Base-by-base conservation (phyloP, 345 rosid genomes). In the Kandelia obovata region DNA sequence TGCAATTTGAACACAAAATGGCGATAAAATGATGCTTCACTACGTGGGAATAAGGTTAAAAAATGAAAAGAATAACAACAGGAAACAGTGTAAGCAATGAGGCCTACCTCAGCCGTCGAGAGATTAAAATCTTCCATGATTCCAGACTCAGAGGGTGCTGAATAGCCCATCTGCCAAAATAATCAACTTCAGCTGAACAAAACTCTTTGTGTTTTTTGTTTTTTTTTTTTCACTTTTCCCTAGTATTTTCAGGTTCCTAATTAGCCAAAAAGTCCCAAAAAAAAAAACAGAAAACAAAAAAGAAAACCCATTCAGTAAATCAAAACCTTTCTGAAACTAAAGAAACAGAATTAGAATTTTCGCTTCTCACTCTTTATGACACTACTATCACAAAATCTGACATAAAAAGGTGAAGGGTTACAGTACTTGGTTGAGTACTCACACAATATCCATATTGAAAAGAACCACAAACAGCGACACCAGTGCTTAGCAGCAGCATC, bases 361-460 rank as follows among this genome's bases (percentile, higher is more conserved):
- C 17, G 3, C 16, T 43, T 43, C 17, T 43, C 49, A 43, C 46
- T 39, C 46, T 39, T 39, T 15, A 39, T 39, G 46, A 10, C 49
- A 43, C 49, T 43, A 43, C 5, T 0, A 43, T 13, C 49, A 43
- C 49, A 43, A 43, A 43, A 43, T 43, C 17, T 43, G 19, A 43
- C 49, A 43, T 43, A 43, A 13, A 11, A 43, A 3, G 17, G 19
- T 3, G 25, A 34, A 5, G 5, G 32, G 27, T 0, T 25, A 43
- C 49, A 13, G 49, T 13, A 13, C 49, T 3, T 15, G 49, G 49
- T 13, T 13, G 13, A 11, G 49, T 46, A 37, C 83, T 68, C 79
- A 85, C 89, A 76, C 89, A 79, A 6, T 83, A 70, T 71, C 89
- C 89, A 53, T 83, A 85, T 72, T 77, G 82, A 63, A 59, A 81